Conservation (phyloP, 2,329 filamentous ascomycete genomes). For the Xenoacremonium recifei region DNA sequence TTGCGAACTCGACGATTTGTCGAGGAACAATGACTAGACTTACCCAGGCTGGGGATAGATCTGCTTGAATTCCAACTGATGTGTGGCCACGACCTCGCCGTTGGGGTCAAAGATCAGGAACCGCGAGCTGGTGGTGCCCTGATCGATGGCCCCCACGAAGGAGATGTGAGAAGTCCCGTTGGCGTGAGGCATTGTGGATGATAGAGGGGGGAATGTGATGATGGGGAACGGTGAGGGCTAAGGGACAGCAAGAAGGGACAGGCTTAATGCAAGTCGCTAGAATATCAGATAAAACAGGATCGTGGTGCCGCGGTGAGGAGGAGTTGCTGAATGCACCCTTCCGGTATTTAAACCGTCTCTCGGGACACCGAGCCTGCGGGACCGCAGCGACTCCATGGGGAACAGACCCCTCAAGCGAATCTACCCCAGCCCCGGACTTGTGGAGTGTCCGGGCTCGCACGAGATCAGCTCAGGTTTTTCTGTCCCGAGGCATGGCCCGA, state of each 20-base stretch:
- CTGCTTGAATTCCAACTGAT: constrained; percentile 75
- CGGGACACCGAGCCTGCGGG: constrained; percentile 3
- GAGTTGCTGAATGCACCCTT: no score
- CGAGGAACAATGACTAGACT: no score
- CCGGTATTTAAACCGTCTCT: no score
- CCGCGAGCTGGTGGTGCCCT: constrained; percentile 75
- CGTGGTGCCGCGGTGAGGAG: no score
- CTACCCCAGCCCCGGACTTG: constrained; percentile 10
- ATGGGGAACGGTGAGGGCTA: constrained; percentile 1
- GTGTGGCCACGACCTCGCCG: constrained; percentile 67
- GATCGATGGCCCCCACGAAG: constrained; percentile 77
- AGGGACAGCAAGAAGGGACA: constrained; percentile 3
- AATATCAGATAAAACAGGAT: no score
- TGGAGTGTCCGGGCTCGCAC: constrained; percentile 3
- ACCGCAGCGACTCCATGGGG: constrained; percentile 10
- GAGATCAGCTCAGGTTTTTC: constrained; percentile 3
- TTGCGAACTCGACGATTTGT: no score
- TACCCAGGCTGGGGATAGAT: constrained; percentile 74
- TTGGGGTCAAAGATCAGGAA: constrained; percentile 75
- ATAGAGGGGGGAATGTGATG: constrained; percentile 11
- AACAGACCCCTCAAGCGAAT: constrained; percentile 3
- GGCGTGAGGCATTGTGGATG: constrained; percentile 32
- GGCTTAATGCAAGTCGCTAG: no score
- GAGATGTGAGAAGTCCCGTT: constrained; percentile 21
- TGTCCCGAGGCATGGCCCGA: neutral